These are phyloP conservation scores for Scorias spongiosa DNA, from an alignment of 2,329 filamentous ascomycete genomes.

Conservation along the genomic window DNA sequence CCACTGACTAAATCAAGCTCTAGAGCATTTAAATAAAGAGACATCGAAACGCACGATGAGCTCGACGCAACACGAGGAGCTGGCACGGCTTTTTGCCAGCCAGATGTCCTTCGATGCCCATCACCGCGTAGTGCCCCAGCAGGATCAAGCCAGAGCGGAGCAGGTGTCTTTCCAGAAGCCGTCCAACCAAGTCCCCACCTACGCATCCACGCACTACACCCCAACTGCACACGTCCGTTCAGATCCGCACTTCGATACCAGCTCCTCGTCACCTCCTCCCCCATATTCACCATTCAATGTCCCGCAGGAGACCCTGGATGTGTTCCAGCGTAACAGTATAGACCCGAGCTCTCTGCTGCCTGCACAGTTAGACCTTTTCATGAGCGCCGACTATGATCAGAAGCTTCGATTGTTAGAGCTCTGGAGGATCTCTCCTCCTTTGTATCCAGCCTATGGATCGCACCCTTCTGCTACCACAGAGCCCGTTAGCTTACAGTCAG, in stretches of 20 bases:
- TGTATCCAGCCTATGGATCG: slow-evolving; percentile 27
- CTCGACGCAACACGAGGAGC: slow-evolving; percentile 58
- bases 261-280: slow-evolving; percentile 51
- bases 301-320: slow-evolving; percentile 47
- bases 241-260: slow-evolving; percentile 29
- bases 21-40: too few species aligned
- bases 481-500: slow-evolving; percentile 32
- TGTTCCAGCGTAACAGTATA: slow-evolving; percentile 50
- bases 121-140: slow-evolving; percentile 7
- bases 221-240: slow-evolving; percentile 55
- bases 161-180: too few species aligned
- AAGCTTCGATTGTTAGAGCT: slow-evolving; percentile 63
- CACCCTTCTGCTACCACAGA: slow-evolving; percentile 33
- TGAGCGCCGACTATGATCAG: slow-evolving; percentile 56
- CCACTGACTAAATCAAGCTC: too few species aligned
- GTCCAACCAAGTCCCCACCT: slow-evolving; percentile 34
- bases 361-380: slow-evolving; percentile 66
- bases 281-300: slow-evolving; percentile 52
- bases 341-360: slow-evolving; percentile 54
- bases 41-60: slow-evolving; percentile 30
- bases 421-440: slow-evolving; percentile 68
- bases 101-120: slow-evolving; percentile 48
- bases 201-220: slow-evolving; percentile 72
- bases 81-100: slow-evolving; percentile 62
- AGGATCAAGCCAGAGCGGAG: too few species aligned